phyloP scores from a whole-genome alignment of 2,329 filamentous ascomycete genomes.

The Emergomyces pasteurianus region DNA sequence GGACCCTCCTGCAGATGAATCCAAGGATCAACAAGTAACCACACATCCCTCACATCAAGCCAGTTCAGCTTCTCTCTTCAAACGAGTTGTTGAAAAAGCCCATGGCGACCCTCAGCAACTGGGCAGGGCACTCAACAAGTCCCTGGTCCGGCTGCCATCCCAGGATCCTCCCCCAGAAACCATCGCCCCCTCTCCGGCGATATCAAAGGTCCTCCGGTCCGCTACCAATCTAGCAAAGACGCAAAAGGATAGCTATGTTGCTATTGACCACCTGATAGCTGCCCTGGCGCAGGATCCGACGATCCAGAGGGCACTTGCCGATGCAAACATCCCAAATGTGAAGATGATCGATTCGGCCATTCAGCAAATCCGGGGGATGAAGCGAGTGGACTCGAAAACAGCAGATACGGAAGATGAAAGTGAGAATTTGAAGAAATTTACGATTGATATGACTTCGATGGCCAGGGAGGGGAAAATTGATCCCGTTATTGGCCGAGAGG shows the following conservation, averaged over 20 bases:
- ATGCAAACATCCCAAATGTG: constrained; percentile 80
- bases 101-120: constrained; percentile 85
- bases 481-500: constrained; percentile 90
- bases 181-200: constrained; percentile 67
- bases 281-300: constrained; percentile 66
- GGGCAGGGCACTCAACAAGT: constrained; percentile 83
- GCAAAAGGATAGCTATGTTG: constrained; percentile 93
- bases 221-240: constrained; percentile 87
- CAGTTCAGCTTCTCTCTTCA: constrained; percentile 64
- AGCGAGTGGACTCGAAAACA: constrained; percentile 88
- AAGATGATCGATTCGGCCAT: constrained; percentile 89
- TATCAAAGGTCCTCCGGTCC: constrained; percentile 69
- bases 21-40: constrained; percentile 63
- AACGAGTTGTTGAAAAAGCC: constrained; percentile 86
- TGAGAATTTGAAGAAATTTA: constrained; percentile 96
- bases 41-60: constrained; percentile 54
- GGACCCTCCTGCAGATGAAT: constrained; percentile 39
- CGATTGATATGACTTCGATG: constrained; percentile 95
- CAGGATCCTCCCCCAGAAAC: constrained; percentile 91
- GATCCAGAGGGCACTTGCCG: constrained; percentile 63
- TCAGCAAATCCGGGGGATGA: constrained; percentile 80
- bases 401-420: constrained; percentile 84
- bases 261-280: constrained; percentile 86
- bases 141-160: constrained; percentile 76
- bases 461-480: constrained; percentile 96